Conservation (phyloP, 495 filamentous ascomycete species). For the Penicillium ucsense region DNA sequence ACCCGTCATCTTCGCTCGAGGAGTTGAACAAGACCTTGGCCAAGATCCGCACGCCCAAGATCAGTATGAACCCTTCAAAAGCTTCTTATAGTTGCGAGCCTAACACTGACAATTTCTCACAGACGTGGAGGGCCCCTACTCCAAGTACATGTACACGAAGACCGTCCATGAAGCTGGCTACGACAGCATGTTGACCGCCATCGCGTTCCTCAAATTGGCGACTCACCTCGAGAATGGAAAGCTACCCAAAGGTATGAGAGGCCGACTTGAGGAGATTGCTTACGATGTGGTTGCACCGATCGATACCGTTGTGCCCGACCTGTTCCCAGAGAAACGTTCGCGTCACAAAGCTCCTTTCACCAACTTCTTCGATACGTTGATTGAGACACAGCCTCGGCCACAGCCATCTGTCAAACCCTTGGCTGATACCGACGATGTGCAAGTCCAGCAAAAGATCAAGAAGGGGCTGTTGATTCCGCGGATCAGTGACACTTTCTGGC, state of each 20-base stretch:
- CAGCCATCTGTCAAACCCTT: not conserved
- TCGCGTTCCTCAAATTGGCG: conserved; percentile 53
- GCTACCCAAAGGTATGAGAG: not conserved
- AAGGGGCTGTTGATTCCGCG: conserved; percentile 36
- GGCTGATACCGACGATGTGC: not conserved
- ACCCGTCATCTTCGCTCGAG: conserved; percentile 41
- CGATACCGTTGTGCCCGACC: not conserved
- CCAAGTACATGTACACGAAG: conserved; percentile 35
- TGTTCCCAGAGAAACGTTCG: not conserved
- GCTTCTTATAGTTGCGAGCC: not conserved
- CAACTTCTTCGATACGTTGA: conserved; percentile 1
- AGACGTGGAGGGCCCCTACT: conserved; percentile 29
- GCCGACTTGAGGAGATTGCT: not conserved
- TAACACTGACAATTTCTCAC: not conserved
- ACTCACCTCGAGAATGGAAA: conserved; percentile 32
- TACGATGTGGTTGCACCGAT: not conserved
- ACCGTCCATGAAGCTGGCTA: conserved; percentile 60
- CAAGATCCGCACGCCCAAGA: conserved; percentile 28
- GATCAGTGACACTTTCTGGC: conserved; percentile 48
- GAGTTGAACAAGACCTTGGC: conserved; percentile 36
- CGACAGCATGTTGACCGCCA: conserved; percentile 62
- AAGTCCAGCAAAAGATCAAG: conserved; percentile 3
- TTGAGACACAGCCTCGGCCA: too few relatives aligned
- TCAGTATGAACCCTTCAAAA: conserved; percentile 27
- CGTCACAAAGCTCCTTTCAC: not conserved